Base-by-base conservation (phyloP, 192 early-diverging fungal genomes). In the Coemansia aciculifera region DNA sequence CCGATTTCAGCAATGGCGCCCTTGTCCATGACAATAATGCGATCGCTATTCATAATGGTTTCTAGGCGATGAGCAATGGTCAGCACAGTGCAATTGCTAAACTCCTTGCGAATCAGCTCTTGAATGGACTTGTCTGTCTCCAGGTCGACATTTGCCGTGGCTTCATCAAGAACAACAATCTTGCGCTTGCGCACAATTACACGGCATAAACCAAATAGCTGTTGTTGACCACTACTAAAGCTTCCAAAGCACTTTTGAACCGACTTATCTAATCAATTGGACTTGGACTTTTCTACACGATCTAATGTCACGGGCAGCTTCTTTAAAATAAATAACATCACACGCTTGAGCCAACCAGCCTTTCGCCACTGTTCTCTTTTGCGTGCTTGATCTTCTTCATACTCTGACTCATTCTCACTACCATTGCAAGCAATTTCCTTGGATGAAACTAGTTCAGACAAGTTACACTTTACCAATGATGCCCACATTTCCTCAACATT, bases 111-210 rank as follows among this genome's bases (percentile, higher is more conserved):
- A 34, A 34, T 34, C 32, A 34, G 32, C 32, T 34, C 32, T 34
- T 34, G 32, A 34, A 34, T 6, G 7, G 32, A 34, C 32, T 34
- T 54, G 36, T 77, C 74, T 3, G 69, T 70, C 17, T 63, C 69
- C 48, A 71, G 17, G 34, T 92, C 89, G 21, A 91, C 81, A 10
- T 85, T 70, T 32, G 57, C 57, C 3, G 57, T 59, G 3, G 57
- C 57, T 17, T 59, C 57, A 15, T 59, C 57, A 5, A 59, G 57
- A 5, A 59, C 57, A 37, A 59, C 34, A 34, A 59, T 77, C 12
- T 77, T 67, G 36, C 87, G 87, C 51, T 67, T 77, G 49, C 71
- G 56, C 51, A 92, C 67, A 34, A 34, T 34, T 34, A 34, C 32
- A 34, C 32, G 32, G 32, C 32, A 34, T 6, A 34, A 6, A 6